These are phyloP conservation scores for Termitomyces sp. DNA, from an alignment of 768 basidiomycete genomes.

Conservation along the genomic window DNA sequence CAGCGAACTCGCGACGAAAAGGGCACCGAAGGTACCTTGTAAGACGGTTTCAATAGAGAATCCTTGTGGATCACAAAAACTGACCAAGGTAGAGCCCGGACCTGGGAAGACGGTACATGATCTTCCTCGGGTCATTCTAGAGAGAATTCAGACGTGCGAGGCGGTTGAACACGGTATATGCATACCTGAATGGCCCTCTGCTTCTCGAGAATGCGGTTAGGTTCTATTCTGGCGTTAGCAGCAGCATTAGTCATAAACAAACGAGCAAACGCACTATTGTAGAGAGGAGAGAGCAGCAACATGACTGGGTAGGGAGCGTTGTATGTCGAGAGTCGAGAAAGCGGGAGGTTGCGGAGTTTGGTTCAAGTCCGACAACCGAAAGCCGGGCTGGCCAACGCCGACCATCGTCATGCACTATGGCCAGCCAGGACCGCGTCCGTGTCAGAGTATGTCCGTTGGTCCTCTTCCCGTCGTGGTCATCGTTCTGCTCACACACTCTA, in stretches of 20 bases:
- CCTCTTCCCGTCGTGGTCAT: conserved; percentile 8
- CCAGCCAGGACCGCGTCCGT: conserved; percentile 62
- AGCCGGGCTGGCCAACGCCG: conserved; percentile 30
- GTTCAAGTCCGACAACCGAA: conserved; percentile 24
- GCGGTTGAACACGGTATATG: conserved; percentile 6
- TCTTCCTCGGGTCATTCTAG: conserved; percentile 43
- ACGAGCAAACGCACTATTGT: conserved; percentile 51
- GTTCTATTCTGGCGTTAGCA: conserved; percentile 33
- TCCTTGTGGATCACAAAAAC: conserved; percentile 8
- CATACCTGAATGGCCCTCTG: conserved; percentile 68
- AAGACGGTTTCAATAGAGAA: background rate
- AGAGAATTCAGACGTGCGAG: conserved; percentile 6
- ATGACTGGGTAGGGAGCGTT: conserved; percentile 30
- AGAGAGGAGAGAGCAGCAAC: conserved; percentile 51
- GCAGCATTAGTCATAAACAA: background rate
- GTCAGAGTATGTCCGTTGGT: conserved; percentile 57
- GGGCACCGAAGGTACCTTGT: conserved; percentile 50
- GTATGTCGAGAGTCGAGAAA: conserved; percentile 17
- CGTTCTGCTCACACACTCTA: conserved; percentile 10
- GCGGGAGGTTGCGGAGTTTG: conserved; percentile 44
- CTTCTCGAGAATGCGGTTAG: conserved; percentile 61
- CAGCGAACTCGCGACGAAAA: conserved; percentile 51
- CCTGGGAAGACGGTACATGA: conserved; percentile 61
- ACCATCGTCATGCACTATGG: conserved; percentile 34
- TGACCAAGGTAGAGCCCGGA: conserved; percentile 63